Percentiles rank a stretch among this genome's conserved stretches.
Conservation (phyloP, 2,329 filamentous ascomycete genomes). For the Fusarium anguioides region DNA sequence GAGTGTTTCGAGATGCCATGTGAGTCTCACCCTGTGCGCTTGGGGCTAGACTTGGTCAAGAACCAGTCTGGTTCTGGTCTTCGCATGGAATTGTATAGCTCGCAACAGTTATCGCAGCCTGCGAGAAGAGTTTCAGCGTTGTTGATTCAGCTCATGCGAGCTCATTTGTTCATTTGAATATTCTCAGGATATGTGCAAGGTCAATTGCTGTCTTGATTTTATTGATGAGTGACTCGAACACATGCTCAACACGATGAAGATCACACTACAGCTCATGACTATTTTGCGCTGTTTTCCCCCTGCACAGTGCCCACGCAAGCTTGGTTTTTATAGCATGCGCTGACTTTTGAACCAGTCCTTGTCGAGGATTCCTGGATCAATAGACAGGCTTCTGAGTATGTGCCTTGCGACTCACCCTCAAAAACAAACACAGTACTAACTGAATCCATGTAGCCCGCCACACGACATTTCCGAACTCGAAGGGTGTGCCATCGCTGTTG, state of each 20-base stretch:
- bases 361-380: constrained; percentile 55
- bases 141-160: constrained; percentile 16
- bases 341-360: constrained; percentile 49
- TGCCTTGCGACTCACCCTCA: constrained; percentile 12
- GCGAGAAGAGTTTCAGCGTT: constrained; percentile 14
- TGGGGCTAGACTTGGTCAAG: constrained; percentile 13
- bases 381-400: constrained; percentile 53
- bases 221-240: constrained; percentile 19
- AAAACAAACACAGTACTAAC: constrained; percentile 36
- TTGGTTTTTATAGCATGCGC: constrained; percentile 19
- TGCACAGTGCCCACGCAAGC: constrained; percentile 3
- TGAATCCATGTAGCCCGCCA: constrained; percentile 55
- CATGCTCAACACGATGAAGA: neutral
- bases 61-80: constrained; percentile 3
- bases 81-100: constrained; percentile 21
- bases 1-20: constrained; percentile 53
- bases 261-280: constrained; percentile 10
- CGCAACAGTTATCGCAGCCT: constrained; percentile 4
- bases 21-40: constrained; percentile 46
- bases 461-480: constrained; percentile 77
- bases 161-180: constrained; percentile 1
- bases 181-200: constrained; percentile 15
- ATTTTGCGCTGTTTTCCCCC: constrained; percentile 6
- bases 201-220: constrained; percentile 39
- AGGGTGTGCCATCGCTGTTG: constrained; percentile 81